phyloP scores from a whole-genome alignment of 148 eudicot species.

The Limonium bicolor region DNA sequence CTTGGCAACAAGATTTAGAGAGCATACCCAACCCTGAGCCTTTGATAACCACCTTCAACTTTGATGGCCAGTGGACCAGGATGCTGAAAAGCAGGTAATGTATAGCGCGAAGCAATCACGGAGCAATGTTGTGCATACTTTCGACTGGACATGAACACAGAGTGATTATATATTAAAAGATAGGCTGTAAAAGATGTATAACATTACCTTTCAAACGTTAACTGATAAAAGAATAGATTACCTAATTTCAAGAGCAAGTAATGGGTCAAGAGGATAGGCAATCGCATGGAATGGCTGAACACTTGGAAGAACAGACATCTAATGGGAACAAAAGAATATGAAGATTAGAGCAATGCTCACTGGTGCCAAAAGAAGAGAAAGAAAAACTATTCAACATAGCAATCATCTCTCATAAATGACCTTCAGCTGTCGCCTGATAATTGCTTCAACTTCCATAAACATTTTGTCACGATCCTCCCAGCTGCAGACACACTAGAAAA shows the following conservation, averaged over 20 bases:
- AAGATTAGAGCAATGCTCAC: background rate
- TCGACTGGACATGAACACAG: conserved; percentile 34
- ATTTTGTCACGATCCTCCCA: conserved; percentile 89
- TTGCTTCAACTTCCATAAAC: conserved; percentile 86
- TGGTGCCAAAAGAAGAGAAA: background rate
- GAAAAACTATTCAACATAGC: background rate
- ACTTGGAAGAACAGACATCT: conserved; percentile 89
- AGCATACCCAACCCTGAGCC: conserved; percentile 81
- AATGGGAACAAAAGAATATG: conserved; percentile 8
- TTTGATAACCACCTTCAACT: conserved; percentile 41
- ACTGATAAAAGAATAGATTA: conserved; percentile 2
- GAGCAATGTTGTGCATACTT: conserved; percentile 90
- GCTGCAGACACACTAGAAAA: conserved; percentile 66
- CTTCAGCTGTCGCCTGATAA: conserved; percentile 79
- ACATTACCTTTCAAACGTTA: background rate
- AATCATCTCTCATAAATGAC: conserved; percentile 12
- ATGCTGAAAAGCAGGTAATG: conserved; percentile 62
- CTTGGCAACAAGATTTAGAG: no score
- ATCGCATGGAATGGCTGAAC: conserved; percentile 98
- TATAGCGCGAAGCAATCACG: conserved; percentile 66
- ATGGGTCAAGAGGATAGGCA: conserved; percentile 87
- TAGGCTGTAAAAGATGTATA: background rate
- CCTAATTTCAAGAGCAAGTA: conserved; percentile 92
- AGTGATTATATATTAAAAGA: background rate
- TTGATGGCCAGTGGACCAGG: conserved; percentile 58